Evolutionary conservation across 305 asterid species (phyloP), one percentile per base, ranked within the genome.

Genomic region (Salvia sclarea): DNA sequence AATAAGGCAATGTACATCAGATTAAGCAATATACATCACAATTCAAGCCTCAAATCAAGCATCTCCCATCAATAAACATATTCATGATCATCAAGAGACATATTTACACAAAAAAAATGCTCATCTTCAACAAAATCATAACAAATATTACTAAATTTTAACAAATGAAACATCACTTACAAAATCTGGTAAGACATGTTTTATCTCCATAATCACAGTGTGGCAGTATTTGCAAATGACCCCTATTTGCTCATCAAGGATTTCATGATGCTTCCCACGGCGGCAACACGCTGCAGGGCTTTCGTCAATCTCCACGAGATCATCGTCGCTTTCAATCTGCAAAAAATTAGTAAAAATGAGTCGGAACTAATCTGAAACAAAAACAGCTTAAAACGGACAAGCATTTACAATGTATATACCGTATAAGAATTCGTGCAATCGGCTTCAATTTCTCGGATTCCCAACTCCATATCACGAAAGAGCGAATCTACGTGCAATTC

Each of bases 231-330:
- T 69, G 70, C 97, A 92, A 22, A 78, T 25, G 7, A 84, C 40
- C 70, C 98, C 98, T 2, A 83, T 84, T 52, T 86, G 78, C 37
- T 92, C 97, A 66, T 88, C 86, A 38, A 86, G 83, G 60, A 82
- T 35, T 14, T 66, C 63, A 11, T 55, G 33, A 78, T 90, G 93
- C 43, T 82, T 68, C 56, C 98, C 97, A 61, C 77, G 63, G 28
- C 38, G 48, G 65, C 97, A 90, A 47, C 74, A 43, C 31, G 77
- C 82, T 21, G 59, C 73, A 1, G 79, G 80, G 71, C 69, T 75
- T 9, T 18, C 40, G 2, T 74, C 77, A n/a, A 52, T 59, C 66
- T 52, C 79, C 4, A 12, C 38, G 0, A 22, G n/a, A 25, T 71
- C 11, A 1, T 61, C 79, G 21, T 79, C 75, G 4, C 30, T 44